Evolutionary conservation across 805 yeast species (phyloP), one percentile per base, ranked within the genome.

Genomic region (Wickerhamomyces canadensis): DNA sequence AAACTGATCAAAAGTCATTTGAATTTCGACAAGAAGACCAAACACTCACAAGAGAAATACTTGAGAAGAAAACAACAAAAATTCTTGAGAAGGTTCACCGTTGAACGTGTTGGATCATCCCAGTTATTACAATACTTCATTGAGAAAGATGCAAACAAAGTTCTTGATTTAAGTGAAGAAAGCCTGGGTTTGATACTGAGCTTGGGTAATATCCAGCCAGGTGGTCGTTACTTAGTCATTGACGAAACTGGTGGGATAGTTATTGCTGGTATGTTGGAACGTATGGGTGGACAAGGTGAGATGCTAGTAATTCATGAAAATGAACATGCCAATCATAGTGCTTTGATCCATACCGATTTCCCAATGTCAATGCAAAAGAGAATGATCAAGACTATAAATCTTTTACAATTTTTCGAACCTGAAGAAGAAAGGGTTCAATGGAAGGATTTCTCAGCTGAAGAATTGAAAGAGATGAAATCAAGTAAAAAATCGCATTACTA

Each of bases 201-300:
- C 42, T 69, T 82, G 48, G 96, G 82, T 2, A 87, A 91, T 54
- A 74, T 93, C 24, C 77, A 80, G 52, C 88, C 96, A 1, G 95
- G 95, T 10, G 98, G 98, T 1, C 78, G 74, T 41, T 93, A 93
- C 53, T 64, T 93, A 17, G 80, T 91, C 4, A 70, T 87, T 37
- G 99, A 93, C 54, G 98, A 93, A 54, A 83, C 96, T n/a, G 89
- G 95, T 23, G 96, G 98, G 6, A 70, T 91, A n/a, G 56, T 93
- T 1, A 74, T 84, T 6, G 84, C 84, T 42, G 86, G 95, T 4
- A 68, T 93, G 71, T 56, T 93, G 61, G 99, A 93, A 57, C 70
- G 97, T 55, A 85, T 94, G 91, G 78, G 78, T 42, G 76, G 76
- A 5, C 59, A 53, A 2, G 95, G 96, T 12, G 64, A 76, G 36